Percentiles rank a stretch among this genome's conserved stretches.
Conservation (phyloP, 2,329 filamentous ascomycete genomes). For the Fusarium sp. region DNA sequence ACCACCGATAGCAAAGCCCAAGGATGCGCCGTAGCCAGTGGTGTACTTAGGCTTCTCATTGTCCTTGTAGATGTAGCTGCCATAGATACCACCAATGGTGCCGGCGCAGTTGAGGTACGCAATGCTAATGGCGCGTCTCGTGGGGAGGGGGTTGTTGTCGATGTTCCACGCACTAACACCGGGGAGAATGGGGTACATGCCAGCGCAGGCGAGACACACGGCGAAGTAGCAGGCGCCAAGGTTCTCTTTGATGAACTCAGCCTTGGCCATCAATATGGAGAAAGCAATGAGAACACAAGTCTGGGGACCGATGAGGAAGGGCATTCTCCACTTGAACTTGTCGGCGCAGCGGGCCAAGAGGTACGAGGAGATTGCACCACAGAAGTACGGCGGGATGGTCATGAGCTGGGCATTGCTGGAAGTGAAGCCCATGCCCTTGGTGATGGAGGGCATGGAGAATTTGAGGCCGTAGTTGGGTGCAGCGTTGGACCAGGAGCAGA, state of each 20-base stretch:
- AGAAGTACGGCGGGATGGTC: conserved; percentile 52
- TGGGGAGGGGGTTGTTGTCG: conserved; percentile 50
- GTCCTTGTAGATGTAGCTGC: conserved; percentile 41
- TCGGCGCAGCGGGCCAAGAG: conserved; percentile 46
- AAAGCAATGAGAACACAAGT: conserved; percentile 47
- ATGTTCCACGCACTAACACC: conserved; percentile 52
- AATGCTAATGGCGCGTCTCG: conserved; percentile 52
- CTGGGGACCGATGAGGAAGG: conserved; percentile 49
- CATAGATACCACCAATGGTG: conserved; percentile 41
- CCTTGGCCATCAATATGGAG: conserved; percentile 34
- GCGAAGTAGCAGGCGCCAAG: conserved; percentile 37
- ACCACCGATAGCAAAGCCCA: conserved; percentile 36
- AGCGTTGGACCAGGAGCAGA: conserved; percentile 55
- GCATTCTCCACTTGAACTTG: conserved; percentile 49
- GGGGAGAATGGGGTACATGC: conserved; percentile 52
- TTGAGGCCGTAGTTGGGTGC: conserved; percentile 48
- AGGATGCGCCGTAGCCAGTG: conserved; percentile 40
- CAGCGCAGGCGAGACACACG: conserved; percentile 43
- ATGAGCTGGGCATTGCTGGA: conserved; percentile 46
- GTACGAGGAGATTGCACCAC: conserved; percentile 38
- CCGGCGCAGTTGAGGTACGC: conserved; percentile 47
- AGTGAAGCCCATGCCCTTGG: conserved; percentile 54
- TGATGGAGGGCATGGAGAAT: conserved; percentile 52
- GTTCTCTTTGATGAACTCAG: conserved; percentile 32
- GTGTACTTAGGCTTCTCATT: conserved; percentile 43